Evolutionary conservation across 1,284 basidiomycete species (phyloP), one percentile per base, ranked within the genome.

Genomic region (Meripilus lineatus): DNA sequence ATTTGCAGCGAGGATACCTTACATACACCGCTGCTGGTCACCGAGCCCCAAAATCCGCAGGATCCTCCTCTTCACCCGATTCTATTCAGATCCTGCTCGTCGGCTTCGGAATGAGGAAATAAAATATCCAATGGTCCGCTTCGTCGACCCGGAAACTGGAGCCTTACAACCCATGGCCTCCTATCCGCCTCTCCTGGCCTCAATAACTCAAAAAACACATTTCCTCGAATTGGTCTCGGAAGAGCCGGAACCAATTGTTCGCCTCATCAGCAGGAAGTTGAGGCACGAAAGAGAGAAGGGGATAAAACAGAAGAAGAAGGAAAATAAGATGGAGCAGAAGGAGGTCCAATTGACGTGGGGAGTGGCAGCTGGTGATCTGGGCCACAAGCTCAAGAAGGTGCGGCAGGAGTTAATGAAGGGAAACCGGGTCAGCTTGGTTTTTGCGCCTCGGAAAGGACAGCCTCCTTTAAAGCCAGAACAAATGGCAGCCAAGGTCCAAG

Each of bases 281-380:
- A 75, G 71, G 53, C 57, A 83, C 28, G 54, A 73, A 28, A 58
- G 71, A 47, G 66, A 63, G 30, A 61, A 61, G 50, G 69, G 62
- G 20, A 58, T 58, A 45, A 62, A 64, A 35, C 68, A 67, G 51
- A 60, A 66, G 38, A 55, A 57, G 26, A 67, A 59, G 45, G 56
- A 50, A 5, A 65, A 57, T 24, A 58, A 59, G 18, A 66, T 63
- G 37, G 66, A 72, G 41, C 58, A 66, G 45, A 90, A 89, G 66
- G 84, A 89, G 66, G 68, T 89, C 3, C 84, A 87, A 62, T 57
- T 91, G 45, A 79, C 81, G 5, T 92, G 86, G 84, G 70, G 68
- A 7, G 75, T 81, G 20, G 77, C 67, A 7, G 50, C 62, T 18
- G 75, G 70, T 14, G 89, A 92, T 55, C 55, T 84, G 14, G 67